Evolutionary conservation across 1,284 basidiomycete genomes (phyloP).

Genomic region (Ceraceosorus guamensis): DNA sequence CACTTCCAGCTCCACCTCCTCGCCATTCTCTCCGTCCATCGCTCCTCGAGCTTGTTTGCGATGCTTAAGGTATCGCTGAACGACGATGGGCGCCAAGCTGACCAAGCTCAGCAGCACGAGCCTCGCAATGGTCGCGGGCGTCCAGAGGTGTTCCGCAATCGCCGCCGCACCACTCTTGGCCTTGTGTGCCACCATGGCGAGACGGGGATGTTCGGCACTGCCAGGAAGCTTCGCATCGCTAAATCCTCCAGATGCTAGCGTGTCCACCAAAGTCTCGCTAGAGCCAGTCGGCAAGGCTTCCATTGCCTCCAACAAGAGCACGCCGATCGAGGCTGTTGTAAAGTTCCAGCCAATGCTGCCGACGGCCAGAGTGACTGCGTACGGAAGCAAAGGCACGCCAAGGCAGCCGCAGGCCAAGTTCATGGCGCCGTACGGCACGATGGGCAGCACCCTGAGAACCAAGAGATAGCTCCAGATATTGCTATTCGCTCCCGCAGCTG

Average conservation of each 20-base stretch:
- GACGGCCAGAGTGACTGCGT: constrained; percentile 33
- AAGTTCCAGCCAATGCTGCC: constrained; percentile 47
- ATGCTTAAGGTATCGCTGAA: constrained; percentile 10
- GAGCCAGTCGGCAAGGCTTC: constrained; percentile 15
- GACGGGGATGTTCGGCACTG: background rate
- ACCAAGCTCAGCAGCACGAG: constrained; percentile 31
- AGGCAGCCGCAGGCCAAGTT: constrained; percentile 46
- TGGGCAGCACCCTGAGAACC: constrained; percentile 41
- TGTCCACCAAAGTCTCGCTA: background rate
- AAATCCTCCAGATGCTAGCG: constrained; percentile 8
- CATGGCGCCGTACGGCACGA: constrained; percentile 46
- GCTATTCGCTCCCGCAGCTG: background rate
- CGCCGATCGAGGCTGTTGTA: constrained; percentile 43
- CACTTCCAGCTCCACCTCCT: background rate
- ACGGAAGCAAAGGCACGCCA: constrained; percentile 41
- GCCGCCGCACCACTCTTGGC: constrained; percentile 31
- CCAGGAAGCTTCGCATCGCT: background rate
- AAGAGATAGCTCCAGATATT: constrained; percentile 42
- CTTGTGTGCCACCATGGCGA: constrained; percentile 10
- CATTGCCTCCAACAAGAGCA: constrained; percentile 40
- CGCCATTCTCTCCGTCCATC: background rate
- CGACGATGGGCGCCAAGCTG: constrained; percentile 30
- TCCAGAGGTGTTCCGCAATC: constrained; percentile 37
- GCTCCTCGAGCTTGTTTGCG: background rate
- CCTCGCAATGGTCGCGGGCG: constrained; percentile 33